Conservation (phyloP, 257 asterid species). For the Fraxinus quadrangulata region DNA sequence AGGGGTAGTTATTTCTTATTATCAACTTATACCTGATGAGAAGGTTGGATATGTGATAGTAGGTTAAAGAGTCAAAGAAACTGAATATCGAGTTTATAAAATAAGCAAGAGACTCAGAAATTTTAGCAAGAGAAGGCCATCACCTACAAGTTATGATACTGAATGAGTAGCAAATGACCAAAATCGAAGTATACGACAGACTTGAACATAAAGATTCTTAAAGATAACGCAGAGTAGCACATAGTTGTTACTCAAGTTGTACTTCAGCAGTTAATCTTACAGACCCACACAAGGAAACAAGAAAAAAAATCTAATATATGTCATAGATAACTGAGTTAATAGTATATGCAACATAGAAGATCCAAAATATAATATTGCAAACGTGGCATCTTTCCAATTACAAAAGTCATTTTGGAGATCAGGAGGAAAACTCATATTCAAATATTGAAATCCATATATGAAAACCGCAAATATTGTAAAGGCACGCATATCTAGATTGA, state of each 20-base stretch:
- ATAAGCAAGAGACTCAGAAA: neutral
- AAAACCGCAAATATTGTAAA: slow-evolving; percentile 6
- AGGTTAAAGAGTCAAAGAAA: neutral
- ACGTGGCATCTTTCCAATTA: slow-evolving; percentile 5
- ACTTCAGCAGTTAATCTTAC: neutral
- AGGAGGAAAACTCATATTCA: neutral
- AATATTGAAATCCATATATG: slow-evolving; percentile 3
- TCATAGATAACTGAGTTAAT: neutral
- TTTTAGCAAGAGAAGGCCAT: neutral
- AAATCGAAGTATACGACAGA: neutral
- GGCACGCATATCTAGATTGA: neutral
- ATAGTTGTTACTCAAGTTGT: neutral
- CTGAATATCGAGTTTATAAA: slow-evolving; percentile 1
- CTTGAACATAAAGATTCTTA: neutral
- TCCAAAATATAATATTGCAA: neutral
- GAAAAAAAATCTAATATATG: neutral
- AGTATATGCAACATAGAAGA: neutral
- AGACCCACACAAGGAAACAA: neutral
- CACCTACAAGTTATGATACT: slow-evolving; percentile 2
- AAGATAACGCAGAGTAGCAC: neutral
- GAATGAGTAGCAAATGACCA: slow-evolving; percentile 9
- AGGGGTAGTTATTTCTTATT: too few species aligned
- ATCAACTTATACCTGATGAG: neutral
- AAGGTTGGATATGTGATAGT: neutral
- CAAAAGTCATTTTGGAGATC: neutral